Base-by-base conservation (phyloP, 2,329 filamentous ascomycete genomes). In the Fusarium praegraminearum region DNA sequence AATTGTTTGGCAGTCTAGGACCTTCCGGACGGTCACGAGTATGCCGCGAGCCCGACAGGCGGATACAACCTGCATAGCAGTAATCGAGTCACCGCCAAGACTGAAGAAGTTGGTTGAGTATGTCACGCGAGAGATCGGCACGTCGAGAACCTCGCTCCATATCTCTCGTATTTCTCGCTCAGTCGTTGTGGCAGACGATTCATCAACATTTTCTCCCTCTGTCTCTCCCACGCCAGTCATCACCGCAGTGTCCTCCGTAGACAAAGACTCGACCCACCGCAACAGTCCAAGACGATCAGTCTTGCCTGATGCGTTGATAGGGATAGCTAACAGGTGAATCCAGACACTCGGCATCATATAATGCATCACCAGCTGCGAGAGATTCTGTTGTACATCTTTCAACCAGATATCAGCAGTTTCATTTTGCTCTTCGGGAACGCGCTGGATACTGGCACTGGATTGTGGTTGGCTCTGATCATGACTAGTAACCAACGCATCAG, bases 41-140 rank as follows among this genome's bases (percentile, higher is more conserved):
- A 57, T 57, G 9, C 43, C 53, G n/a, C 35, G 53, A 24, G 32
- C 24, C 53, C 53, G 26, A 22, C 53, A 49, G n/a, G 43, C 43
- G 2, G 53, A 57, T n/a, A 57, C 53, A 10, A 57, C 53, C n/a
- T 57, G 53, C 53, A 57, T 57, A 24, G 53, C 53, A 15, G 53
- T 57, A n/a, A 57, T 55, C 5, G 52, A 55, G 52, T 55, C 52
- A 28, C 52, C 52, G 2, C 52, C 52, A n/a, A 55, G 52, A n/a
- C 43, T 49, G 35, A 57, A 49, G 43, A 57, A 57, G 53, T 33
- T 52, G 35, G 49, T 52, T 52, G 49, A 52, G 49, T 52, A 52
- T 40, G 49, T 52, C 35, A 52, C 49, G n/a, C 49, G 49, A 52
- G 49, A 40, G 36, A 53, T 43, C 10, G 50, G 50, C n/a, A 41